Evolutionary conservation across 1,284 basidiomycete genomes (phyloP).

Genomic region (Neolentinus lepideus): DNA sequence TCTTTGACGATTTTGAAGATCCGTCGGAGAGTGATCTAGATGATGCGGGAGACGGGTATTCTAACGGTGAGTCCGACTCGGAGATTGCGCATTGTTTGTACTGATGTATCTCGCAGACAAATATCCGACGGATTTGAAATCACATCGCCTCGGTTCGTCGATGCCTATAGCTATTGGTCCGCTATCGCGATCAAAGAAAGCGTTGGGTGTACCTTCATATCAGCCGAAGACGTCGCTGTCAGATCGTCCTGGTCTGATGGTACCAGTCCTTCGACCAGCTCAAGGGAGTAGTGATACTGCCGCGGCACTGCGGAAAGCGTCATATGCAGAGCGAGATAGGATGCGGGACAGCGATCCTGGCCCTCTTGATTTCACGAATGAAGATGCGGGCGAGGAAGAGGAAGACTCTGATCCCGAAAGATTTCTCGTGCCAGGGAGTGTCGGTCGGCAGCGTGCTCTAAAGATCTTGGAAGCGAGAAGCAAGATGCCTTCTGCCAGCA

Average conservation of each 20-base stretch:
- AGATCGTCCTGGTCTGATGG: constrained; percentile 24
- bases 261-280: constrained; percentile 14
- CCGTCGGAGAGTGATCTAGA: constrained; percentile 16
- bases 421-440: constrained; percentile 27
- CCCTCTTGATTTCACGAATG: constrained; percentile 47
- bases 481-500: constrained; percentile 53
- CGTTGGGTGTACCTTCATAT: constrained; percentile 42
- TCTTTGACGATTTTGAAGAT: constrained; percentile 7
- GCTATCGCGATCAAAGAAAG: constrained; percentile 22
- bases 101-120: background rate
- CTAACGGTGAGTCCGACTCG: background rate
- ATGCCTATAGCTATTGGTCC: constrained; percentile 54
- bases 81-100: background rate
- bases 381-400: constrained; percentile 35
- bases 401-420: constrained; percentile 31
- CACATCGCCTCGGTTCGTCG: constrained; percentile 27
- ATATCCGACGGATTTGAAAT: background rate
- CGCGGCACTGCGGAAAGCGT: constrained; percentile 43
- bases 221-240: constrained; percentile 40
- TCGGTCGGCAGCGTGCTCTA: constrained; percentile 51
- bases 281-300: constrained; percentile 26
- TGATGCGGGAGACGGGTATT: constrained; percentile 3
- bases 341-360: constrained; percentile 59
- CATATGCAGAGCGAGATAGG: constrained; percentile 63
- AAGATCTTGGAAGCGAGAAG: constrained; percentile 60